Conservation (phyloP, 2,329 filamentous ascomycete species). For the Colletotrichum camelliae region DNA sequence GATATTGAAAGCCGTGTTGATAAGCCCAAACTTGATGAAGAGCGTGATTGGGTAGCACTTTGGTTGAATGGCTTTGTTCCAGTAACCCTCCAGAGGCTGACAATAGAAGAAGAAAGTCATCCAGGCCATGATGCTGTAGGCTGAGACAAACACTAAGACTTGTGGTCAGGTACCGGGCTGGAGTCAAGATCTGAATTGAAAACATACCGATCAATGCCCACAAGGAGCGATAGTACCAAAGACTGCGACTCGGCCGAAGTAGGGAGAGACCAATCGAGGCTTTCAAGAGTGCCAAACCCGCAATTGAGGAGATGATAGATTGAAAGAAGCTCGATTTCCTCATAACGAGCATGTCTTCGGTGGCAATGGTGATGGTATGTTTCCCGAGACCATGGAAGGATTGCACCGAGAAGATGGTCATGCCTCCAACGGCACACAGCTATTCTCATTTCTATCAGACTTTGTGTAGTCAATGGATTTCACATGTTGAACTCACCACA, state of each 20-base stretch:
- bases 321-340: conserved; percentile 49
- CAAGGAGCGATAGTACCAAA: conserved; percentile 29
- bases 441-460: conserved; percentile 1
- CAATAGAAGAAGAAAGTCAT: conserved; percentile 5
- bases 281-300: conserved; percentile 24
- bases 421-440: conserved; percentile 31
- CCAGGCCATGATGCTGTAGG: conserved; percentile 25
- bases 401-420: conserved; percentile 44
- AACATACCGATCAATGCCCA: conserved; percentile 26
- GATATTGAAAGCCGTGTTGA: conserved; percentile 39
- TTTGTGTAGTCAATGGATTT: too few species aligned
- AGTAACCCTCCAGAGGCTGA: neutral
- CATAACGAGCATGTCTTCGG: conserved; percentile 37
- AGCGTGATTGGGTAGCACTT: conserved; percentile 3
- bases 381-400: conserved; percentile 50
- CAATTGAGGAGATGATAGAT: conserved; percentile 46
- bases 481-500: conserved; percentile 28
- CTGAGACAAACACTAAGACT: conserved; percentile 19
- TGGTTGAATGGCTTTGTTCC: conserved; percentile 4
- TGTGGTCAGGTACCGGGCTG: neutral
- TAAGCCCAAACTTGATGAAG: neutral
- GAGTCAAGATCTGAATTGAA: neutral
- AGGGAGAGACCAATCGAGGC: conserved; percentile 27
- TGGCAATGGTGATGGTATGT: conserved; percentile 41
- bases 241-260: conserved; percentile 23